Percentiles rank a stretch among this genome's conserved stretches.
These are phyloP conservation scores for Anthracocystis panici-leucophaei DNA, from an alignment of 1,284 basidiomycete genomes.

Conservation along the genomic window DNA sequence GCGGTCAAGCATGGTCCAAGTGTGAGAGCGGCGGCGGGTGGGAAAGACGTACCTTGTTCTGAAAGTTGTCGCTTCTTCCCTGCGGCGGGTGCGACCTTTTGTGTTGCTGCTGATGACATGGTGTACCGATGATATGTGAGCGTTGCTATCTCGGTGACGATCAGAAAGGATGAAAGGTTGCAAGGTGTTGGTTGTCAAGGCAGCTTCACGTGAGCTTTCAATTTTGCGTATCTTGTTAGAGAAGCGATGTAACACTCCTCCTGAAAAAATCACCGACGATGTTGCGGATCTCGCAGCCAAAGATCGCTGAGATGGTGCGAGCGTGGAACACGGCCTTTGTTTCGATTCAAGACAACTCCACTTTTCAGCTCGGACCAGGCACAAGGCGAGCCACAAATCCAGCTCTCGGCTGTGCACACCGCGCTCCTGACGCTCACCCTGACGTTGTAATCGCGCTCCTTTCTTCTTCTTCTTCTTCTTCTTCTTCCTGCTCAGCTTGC, in stretches of 20 bases:
- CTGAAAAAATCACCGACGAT: not conserved
- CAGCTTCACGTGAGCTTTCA: conserved; percentile 6
- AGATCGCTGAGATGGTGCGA: conserved; percentile 2
- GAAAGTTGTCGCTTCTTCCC: conserved; percentile 41
- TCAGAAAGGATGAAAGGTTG: not conserved
- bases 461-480: not conserved
- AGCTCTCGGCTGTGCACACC: conserved; percentile 6
- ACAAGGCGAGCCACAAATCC: not conserved
- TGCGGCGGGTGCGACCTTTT: conserved; percentile 20
- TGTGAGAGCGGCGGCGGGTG: too few relatives aligned
- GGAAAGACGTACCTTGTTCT: conserved; percentile 36
- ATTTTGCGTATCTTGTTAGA: not conserved
- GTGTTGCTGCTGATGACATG: conserved; percentile 41
- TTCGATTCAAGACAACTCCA: not conserved
- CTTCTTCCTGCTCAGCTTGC: not conserved
- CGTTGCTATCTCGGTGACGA: not conserved
- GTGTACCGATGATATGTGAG: not conserved
- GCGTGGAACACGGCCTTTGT: conserved; percentile 1
- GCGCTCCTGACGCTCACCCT: not conserved
- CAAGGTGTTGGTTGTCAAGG: not conserved
- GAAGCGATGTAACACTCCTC: not conserved
- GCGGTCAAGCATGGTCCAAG: too few relatives aligned
- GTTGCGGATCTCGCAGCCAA: not conserved
- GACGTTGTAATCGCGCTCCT: not conserved
- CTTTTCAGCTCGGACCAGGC: conserved; percentile 7